Base-by-base conservation (phyloP, 768 basidiomycete species). In the Lactarius quietus region DNA sequence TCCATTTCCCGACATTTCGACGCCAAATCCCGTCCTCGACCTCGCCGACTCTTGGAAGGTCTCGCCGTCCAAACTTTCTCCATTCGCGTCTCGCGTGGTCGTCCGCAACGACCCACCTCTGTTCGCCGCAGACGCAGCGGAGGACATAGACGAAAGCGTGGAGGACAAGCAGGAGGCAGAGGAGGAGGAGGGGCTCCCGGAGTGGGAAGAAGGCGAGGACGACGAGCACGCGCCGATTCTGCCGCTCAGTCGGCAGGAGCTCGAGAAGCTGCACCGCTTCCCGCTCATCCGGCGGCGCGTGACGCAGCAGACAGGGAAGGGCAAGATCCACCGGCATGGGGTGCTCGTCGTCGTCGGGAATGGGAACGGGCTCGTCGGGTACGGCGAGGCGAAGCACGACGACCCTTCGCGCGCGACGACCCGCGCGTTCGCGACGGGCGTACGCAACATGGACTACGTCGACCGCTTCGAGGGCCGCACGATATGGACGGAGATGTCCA, bases 381-480 rank as follows among this genome's bases (percentile, higher is more conserved):
- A 86, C 41, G 93, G 93, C 4, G 84, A 91, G 72, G 93, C 86
- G 63, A 95, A 93, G 75, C 86, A 89, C 74, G 77, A 75, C 3
- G 86, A 90, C 43, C 70, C 71, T 1, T 65, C 79, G 8, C 76
- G 79, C 20, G 92, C 90, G 3, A 73, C 81, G 18, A 75, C 75
- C 54, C 86, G 87, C 73, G 83, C 89, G n/a, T 76, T 84, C 68
- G 76, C 80, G 39, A 76, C 85, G 79, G 97, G 93, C 2, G 80
- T 96, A 33, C 83, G 88, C 67, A 90, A 88, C 72, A 89, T 98
- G 89, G 97, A 98, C 76, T 89, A 81, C 71, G 93, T 99, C 61
- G 89, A 92, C 69, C 86, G 93, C n/a, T 98, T 94, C 76, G 96
- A 99, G 76, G 80, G 86, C 68, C 84, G 97, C 58, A 98, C 97